A percentile compares a stretch with the other conserved stretches of the same genome.
phyloP scores from a whole-genome alignment of 106 monocot genomes.

The Allium sativum region DNA sequence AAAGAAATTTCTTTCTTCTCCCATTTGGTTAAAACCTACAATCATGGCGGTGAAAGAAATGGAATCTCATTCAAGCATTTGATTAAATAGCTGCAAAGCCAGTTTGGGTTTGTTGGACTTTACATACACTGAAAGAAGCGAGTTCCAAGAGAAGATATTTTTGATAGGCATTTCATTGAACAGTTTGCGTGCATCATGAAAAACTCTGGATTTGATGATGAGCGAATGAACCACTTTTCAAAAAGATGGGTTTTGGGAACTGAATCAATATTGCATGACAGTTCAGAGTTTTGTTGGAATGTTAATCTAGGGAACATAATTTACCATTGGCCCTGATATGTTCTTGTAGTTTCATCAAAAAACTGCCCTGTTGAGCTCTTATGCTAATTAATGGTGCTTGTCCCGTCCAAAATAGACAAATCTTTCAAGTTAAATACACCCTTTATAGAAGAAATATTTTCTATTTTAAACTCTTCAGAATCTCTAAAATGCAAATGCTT shows the following conservation, averaged over 20 bases:
- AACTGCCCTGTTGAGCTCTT: no score
- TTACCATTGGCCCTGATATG: no score
- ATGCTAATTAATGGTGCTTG: no score
- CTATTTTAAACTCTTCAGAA: no score
- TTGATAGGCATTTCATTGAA: slow-evolving; percentile 60
- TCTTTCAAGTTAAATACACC: no score
- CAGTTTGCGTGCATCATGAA: slow-evolving; percentile 34
- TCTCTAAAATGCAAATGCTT: neutral
- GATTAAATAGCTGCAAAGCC: slow-evolving; percentile 33
- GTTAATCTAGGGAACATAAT: no score
- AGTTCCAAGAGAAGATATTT: slow-evolving; percentile 78
- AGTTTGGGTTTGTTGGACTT: slow-evolving; percentile 28
- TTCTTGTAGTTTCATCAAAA: no score
- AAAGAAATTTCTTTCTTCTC: no score
- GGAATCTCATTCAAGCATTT: slow-evolving; percentile 72
- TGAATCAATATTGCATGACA: slow-evolving; percentile 29
- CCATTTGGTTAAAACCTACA: slow-evolving; percentile 47
- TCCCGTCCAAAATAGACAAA: no score
- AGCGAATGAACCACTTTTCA: slow-evolving; percentile 49
- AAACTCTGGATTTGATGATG: slow-evolving; percentile 49
- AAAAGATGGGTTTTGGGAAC: slow-evolving; percentile 5
- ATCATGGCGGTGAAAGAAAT: slow-evolving; percentile 83
- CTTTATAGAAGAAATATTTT: no score
- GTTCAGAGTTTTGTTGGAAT: no score
- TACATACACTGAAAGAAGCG: slow-evolving; percentile 55